Percentiles rank a stretch among this genome's conserved stretches.
phyloP scores from a whole-genome alignment of 495 filamentous ascomycete genomes.

The Rhizodiscina lignyota region DNA sequence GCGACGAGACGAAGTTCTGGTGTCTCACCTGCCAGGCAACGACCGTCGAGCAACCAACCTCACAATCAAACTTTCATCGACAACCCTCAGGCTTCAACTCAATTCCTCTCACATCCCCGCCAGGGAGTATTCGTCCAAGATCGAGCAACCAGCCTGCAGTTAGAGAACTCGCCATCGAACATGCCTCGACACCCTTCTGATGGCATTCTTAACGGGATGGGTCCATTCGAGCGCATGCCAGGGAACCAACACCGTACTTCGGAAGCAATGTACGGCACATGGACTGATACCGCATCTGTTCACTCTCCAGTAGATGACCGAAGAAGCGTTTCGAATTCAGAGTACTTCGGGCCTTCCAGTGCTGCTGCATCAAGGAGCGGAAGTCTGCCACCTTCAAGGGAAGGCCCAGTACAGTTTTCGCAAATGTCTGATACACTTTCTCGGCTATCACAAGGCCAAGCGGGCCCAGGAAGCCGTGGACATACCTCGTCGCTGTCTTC shows the following conservation, averaged over 20 bases:
- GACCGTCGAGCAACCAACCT: conserved; percentile 24
- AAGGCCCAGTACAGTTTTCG: conserved; percentile 14
- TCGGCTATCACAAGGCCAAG: conserved; percentile 2
- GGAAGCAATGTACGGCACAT: too few species aligned
- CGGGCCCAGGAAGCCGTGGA: conserved; percentile 1
- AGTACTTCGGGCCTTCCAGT: conserved; percentile 18
- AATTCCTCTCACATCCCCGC: too few species aligned
- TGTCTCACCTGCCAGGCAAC: conserved; percentile 33
- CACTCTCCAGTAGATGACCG: conserved; percentile 21
- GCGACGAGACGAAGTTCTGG: conserved; percentile 28
- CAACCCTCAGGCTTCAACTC: too few species aligned
- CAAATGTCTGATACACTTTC: conserved; percentile 6
- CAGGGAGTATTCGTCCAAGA: too few species aligned
- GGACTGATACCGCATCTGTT: conserved; percentile 10
- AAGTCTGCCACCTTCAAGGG: conserved; percentile 25
- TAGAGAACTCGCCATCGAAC: too few species aligned
- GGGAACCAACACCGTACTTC: too few species aligned
- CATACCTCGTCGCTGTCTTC: conserved; percentile 14
- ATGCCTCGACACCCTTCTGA: too few species aligned
- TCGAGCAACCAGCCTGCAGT: too few species aligned
- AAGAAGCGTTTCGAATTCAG: conserved; percentile 10
- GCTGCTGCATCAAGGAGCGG: conserved; percentile 19
- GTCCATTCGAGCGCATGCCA: too few species aligned
- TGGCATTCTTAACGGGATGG: too few species aligned
- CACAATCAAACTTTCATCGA: conserved; percentile 9